These are phyloP conservation scores for Boletus huronensis DNA, from an alignment of 768 basidiomycete species.

Conservation along the genomic window DNA sequence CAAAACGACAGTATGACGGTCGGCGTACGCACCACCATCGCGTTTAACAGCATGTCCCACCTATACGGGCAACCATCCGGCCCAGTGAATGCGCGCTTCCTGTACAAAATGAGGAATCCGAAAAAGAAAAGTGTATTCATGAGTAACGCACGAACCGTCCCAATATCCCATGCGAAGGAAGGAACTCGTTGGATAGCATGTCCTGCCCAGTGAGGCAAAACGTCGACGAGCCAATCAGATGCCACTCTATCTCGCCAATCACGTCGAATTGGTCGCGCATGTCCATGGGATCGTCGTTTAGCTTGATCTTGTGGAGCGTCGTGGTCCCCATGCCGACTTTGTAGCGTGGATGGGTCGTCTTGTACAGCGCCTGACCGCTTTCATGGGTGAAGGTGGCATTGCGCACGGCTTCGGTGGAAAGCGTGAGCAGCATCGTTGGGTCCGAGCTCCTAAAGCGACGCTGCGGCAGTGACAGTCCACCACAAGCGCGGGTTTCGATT, in stretches of 20 bases:
- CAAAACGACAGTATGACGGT: neutral
- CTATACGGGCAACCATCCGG: conserved; percentile 34
- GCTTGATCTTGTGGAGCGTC: conserved; percentile 24
- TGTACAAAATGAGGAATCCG: neutral
- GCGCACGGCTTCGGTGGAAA: conserved; percentile 23
- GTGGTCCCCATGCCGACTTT: conserved; percentile 15
- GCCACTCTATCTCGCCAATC: conserved; percentile 37
- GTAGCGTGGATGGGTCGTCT: conserved; percentile 20
- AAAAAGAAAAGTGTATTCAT: neutral
- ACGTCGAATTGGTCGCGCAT: conserved; percentile 29
- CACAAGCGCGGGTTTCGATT: no score
- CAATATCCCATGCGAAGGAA: conserved; percentile 20
- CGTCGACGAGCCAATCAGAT: conserved; percentile 25
- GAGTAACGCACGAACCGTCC: conserved; percentile 18
- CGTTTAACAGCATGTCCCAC: conserved; percentile 26
- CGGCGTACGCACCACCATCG: conserved; percentile 15
- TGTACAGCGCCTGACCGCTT: conserved; percentile 30
- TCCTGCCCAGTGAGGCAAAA: conserved; percentile 29
- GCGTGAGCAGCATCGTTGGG: conserved; percentile 18
- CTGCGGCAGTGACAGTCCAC: neutral
- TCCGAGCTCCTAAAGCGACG: neutral
- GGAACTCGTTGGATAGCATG: conserved; percentile 25
- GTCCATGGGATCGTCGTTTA: conserved; percentile 19
- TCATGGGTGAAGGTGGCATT: conserved; percentile 25
- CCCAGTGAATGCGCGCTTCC: conserved; percentile 32